phyloP scores from a whole-genome alignment of 768 basidiomycete genomes.

The Rhizopogon vinicolor region DNA sequence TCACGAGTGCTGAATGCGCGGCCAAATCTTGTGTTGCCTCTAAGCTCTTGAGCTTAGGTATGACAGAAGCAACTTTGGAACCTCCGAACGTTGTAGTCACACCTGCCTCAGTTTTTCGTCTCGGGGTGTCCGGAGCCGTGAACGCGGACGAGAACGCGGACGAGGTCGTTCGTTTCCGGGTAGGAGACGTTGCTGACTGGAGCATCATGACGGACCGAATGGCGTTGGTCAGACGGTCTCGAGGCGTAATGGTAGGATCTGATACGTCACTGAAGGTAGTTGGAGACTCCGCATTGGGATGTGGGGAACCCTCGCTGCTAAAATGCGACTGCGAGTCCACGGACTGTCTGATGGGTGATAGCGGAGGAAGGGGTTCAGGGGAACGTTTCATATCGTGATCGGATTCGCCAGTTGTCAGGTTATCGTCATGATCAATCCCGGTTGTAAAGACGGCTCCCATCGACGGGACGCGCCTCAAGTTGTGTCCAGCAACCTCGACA shows the following conservation, averaged over 20 bases:
- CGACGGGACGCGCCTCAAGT: not conserved
- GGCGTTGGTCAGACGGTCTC: conserved; percentile 27
- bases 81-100: conserved; percentile 32
- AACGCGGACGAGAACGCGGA: conserved; percentile 27
- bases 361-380: conserved; percentile 1
- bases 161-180: conserved; percentile 33
- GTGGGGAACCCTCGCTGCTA: not conserved
- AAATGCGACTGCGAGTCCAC: not conserved
- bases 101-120: not conserved
- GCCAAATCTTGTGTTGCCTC: conserved; percentile 55
- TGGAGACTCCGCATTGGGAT: not conserved
- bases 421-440: conserved; percentile 4
- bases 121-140: not conserved
- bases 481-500: conserved; percentile 1
- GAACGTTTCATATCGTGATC: not conserved
- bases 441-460: not conserved
- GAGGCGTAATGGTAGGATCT: not conserved
- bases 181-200: conserved; percentile 21
- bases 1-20: conserved; percentile 63
- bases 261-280: not conserved
- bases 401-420: not conserved
- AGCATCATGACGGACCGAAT: conserved; percentile 37
- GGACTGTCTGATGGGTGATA: conserved; percentile 3
- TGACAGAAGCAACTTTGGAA: conserved; percentile 51
- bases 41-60: conserved; percentile 52